Evolutionary conservation across 345 rosid species (phyloP), one percentile per base, ranked within the genome.

Genomic region (Acer yangbiense): DNA sequence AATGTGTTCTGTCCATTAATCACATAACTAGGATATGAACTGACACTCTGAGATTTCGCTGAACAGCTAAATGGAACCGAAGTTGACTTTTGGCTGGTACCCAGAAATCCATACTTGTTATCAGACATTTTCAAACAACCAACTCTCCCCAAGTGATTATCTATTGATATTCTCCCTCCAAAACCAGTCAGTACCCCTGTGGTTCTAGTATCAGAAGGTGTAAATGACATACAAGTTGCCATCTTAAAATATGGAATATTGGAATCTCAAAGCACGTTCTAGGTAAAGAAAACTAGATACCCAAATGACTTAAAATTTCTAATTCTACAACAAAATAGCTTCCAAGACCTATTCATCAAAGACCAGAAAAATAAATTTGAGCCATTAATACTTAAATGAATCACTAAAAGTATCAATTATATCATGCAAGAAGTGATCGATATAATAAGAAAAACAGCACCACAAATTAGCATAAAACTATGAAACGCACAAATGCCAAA

Each of bases 211-310:
- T 90, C 93, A 7, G 87, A 81, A 75, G 89, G 85, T 0, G 80
- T 80, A 50, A 90, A 88, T 2, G 98, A 86, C 48, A 87, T 76
- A 80, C 83, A 89, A 77, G 89, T 66, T 1, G 91, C 90, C 99
- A 93, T 95, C 66, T 73, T 46, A 3, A 7, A 58, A 62, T 46
- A 5, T n/a, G n/a, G n/a, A n/a, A n/a, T n/a, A n/a, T n/a, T 11
- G 18, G 1, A 77, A 50, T 71, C 32, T 62, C 25, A 65, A 44
- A 69, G 13, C 12, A 64, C 18, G 4, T 48, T 20, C 57, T 46
- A 14, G 35, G 11, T 16, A n/a, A 43, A 61, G 48, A 52, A 72
- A 72, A 64, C 48, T 20, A 35, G 64, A 72, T 46, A 11, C 52
- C 72, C 43, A 32, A 78, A 78, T 32, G 39, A 65, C 72, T 71